phyloP scores from a whole-genome alignment of 257 asterid species.

The Mentha longifolia region DNA sequence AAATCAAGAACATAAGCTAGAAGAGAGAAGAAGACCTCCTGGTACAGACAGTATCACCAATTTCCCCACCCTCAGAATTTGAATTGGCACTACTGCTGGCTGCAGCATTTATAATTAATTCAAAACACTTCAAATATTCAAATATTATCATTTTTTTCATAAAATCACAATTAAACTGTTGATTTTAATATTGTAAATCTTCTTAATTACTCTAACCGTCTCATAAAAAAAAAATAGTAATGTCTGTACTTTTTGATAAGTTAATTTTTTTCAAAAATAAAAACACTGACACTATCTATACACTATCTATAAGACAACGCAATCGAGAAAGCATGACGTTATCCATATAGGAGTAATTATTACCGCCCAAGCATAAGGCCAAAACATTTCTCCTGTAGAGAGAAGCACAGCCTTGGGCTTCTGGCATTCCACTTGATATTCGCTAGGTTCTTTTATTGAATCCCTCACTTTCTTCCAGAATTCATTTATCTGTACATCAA shows the following conservation, averaged over 20 bases:
- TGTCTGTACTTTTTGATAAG: no score
- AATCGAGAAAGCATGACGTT: no score
- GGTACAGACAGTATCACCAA: constrained; percentile 58
- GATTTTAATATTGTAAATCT: no score
- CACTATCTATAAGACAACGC: no score
- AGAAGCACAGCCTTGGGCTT: constrained; percentile 62
- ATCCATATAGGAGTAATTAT: no score
- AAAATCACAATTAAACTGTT: no score
- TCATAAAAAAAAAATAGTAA: no score
- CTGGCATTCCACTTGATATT: constrained; percentile 64
- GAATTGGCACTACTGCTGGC: constrained; percentile 70
- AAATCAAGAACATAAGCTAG: neutral
- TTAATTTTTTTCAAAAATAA: no score
- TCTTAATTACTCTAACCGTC: no score
- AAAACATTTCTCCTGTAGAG: constrained; percentile 61
- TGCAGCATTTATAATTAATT: constrained; percentile 22
- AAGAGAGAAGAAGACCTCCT: constrained; percentile 44
- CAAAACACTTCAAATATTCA: no score
- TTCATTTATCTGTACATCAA: constrained; percentile 47
- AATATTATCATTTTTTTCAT: neutral
- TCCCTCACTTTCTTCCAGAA: constrained; percentile 58
- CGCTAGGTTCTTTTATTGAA: constrained; percentile 50
- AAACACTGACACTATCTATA: no score
- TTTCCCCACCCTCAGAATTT: constrained; percentile 59
- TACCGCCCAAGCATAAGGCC: constrained; percentile 82